These are phyloP conservation scores for Sphaerulina populicola DNA, from an alignment of 2,329 filamentous ascomycete species.

Conservation along the genomic window DNA sequence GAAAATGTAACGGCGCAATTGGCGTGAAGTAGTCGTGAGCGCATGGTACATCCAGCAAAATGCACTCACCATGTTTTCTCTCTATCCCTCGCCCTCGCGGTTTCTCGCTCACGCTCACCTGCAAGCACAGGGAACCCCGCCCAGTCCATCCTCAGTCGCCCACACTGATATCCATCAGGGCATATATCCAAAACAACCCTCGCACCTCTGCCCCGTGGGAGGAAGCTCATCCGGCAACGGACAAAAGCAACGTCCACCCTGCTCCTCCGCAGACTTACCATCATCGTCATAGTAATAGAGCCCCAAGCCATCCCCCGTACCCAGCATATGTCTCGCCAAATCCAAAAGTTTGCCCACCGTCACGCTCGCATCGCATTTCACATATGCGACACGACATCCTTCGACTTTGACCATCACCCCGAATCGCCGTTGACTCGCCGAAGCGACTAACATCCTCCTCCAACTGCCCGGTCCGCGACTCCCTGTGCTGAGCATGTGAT, in stretches of 20 bases:
- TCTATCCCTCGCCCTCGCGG: too few species aligned
- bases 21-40: too few species aligned
- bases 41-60: too few species aligned
- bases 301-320: neutral
- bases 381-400: neutral
- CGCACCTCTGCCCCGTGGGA: neutral
- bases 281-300: neutral
- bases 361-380: neutral
- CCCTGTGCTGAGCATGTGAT: neutral
- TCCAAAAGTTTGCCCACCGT: constrained; percentile 1
- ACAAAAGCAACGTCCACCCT: neutral
- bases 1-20: too few species aligned
- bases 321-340: neutral
- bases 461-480: neutral
- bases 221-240: neutral
- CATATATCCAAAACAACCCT: neutral
- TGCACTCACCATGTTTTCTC: too few species aligned
- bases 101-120: neutral
- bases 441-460: constrained; percentile 1
- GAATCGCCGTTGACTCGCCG: neutral
- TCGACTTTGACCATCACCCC: neutral
- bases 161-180: too few species aligned
- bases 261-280: neutral
- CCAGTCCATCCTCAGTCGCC: too few species aligned
- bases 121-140: neutral